phyloP scores from a whole-genome alignment of 2,329 filamentous ascomycete species.

The Fusarium aywerte region DNA sequence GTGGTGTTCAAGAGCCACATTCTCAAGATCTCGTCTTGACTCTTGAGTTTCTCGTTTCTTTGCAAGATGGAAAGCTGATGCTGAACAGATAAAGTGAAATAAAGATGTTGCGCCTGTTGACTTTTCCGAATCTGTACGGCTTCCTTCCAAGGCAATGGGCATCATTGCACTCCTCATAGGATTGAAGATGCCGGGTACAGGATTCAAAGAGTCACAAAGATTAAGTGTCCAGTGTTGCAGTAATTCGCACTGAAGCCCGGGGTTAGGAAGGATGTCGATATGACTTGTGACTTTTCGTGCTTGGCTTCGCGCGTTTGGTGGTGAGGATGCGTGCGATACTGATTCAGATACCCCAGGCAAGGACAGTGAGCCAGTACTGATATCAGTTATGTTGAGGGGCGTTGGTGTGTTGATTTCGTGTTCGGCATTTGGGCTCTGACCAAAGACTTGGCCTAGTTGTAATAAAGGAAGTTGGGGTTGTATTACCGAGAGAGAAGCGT shows the following conservation, averaged over 20 bases:
- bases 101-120: constrained; percentile 38
- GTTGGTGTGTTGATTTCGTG: constrained; percentile 2
- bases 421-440: background rate
- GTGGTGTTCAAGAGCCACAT: constrained; percentile 41
- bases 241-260: constrained; percentile 36
- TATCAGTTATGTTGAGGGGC: background rate
- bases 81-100: constrained; percentile 44
- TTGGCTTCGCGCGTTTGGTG: background rate
- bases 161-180: constrained; percentile 41
- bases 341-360: constrained; percentile 1
- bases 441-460: background rate
- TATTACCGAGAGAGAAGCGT: background rate
- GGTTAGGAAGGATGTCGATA: constrained; percentile 35
- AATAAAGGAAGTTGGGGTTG: constrained; percentile 5
- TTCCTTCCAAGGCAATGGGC: constrained; percentile 42
- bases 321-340: background rate
- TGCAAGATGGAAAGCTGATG: constrained; percentile 39
- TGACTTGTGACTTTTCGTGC: constrained; percentile 18
- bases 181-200: constrained; percentile 37
- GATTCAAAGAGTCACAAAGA: constrained; percentile 41
- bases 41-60: constrained; percentile 26
- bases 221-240: constrained; percentile 40
- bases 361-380: background rate
- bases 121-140: constrained; percentile 32
- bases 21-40: constrained; percentile 30